Conservation (phyloP, 441 rosid genomes). For the Jatropha multifida region DNA sequence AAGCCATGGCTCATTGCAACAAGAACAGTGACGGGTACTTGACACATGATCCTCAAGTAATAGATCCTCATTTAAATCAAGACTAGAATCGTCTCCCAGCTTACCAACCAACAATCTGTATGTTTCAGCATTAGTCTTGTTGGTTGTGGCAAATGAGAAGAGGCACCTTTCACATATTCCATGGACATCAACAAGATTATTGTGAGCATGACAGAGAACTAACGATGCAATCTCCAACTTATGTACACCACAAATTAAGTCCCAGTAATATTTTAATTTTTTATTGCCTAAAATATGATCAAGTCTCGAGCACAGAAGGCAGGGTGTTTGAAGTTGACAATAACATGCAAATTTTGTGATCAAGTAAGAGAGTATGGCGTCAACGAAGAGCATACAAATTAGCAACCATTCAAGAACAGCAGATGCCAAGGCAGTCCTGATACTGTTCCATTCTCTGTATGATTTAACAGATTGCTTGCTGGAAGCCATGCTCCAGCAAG, state of each 20-base stretch:
- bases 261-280: constrained; percentile 51
- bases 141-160: constrained; percentile 67
- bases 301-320: constrained; percentile 81
- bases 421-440: constrained; percentile 49
- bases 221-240: constrained; percentile 81
- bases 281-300: constrained; percentile 69
- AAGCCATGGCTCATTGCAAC: constrained; percentile 64
- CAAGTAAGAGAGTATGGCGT: constrained; percentile 59
- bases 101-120: constrained; percentile 77
- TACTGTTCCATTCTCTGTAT: constrained; percentile 35
- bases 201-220: constrained; percentile 75
- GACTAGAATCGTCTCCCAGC: constrained; percentile 51
- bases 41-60: constrained; percentile 28
- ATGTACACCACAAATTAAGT: constrained; percentile 75
- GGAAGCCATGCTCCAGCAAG: constrained; percentile 47
- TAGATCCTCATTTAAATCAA: constrained; percentile 34
- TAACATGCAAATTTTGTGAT: constrained; percentile 60
- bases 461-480: constrained; percentile 40
- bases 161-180: constrained; percentile 80
- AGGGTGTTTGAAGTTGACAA: constrained; percentile 65
- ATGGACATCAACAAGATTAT: constrained; percentile 70
- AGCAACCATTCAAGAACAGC: constrained; percentile 84
- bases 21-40: constrained; percentile 44
- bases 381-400: constrained; percentile 58
- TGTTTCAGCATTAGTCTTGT: constrained; percentile 77